These are phyloP conservation scores for Arabis hirsuta DNA, from an alignment of 345 rosid genomes.

Conservation along the genomic window DNA sequence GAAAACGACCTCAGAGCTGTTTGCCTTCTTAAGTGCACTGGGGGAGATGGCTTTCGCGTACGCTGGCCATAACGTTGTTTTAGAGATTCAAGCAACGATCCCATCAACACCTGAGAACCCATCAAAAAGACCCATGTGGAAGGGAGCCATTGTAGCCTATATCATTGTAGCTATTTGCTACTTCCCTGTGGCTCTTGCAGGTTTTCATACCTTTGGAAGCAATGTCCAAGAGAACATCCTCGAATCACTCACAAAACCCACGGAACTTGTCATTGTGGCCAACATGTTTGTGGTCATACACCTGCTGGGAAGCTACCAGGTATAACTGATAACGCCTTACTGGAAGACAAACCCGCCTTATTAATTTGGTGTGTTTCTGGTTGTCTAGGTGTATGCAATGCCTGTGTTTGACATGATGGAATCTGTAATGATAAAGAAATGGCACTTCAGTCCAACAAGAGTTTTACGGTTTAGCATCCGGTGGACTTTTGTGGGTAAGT, in stretches of 20 bases:
- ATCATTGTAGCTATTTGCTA: conserved; percentile 76
- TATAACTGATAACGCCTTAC: neutral
- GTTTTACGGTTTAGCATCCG: conserved; percentile 53
- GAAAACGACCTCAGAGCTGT: conserved; percentile 42
- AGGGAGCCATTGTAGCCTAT: conserved; percentile 69
- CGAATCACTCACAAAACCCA: conserved; percentile 53
- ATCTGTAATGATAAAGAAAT: conserved; percentile 55
- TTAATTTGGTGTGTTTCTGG: no score
- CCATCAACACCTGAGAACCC: conserved; percentile 88
- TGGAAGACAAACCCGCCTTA: no score
- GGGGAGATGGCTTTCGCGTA: conserved; percentile 82
- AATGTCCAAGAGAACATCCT: conserved; percentile 60
- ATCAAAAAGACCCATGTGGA: conserved; percentile 84
- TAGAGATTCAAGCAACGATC: conserved; percentile 89
- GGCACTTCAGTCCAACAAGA: conserved; percentile 49
- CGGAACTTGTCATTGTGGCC: conserved; percentile 63
- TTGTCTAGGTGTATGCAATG: conserved; percentile 58
- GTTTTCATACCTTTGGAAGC: conserved; percentile 62
- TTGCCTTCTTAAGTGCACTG: conserved; percentile 62
- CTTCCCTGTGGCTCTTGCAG: conserved; percentile 77
- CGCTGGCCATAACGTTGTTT: conserved; percentile 84
- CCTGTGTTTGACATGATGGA: conserved; percentile 77
- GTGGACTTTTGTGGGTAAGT: conserved; percentile 57
- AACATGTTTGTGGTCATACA: conserved; percentile 80
- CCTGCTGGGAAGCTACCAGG: conserved; percentile 88